Evolutionary conservation across 1,284 basidiomycete genomes (phyloP).

Genomic region (Ustilago sp.): DNA sequence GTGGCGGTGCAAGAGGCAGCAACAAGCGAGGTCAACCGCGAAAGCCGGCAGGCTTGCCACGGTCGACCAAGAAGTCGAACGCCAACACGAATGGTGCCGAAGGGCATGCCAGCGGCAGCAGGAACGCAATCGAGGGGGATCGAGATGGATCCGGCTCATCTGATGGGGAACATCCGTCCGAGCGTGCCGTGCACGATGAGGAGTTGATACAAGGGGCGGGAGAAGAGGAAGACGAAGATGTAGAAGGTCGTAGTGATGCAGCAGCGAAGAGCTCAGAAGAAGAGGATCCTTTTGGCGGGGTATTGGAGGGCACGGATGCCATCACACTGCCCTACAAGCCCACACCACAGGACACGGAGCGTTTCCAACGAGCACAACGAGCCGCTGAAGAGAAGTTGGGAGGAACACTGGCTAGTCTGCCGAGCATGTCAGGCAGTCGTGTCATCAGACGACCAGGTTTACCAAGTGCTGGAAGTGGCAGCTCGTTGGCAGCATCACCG

Average conservation of each 20-base stretch:
- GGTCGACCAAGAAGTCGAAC: conserved; percentile 14
- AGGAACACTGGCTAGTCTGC: conserved; percentile 49
- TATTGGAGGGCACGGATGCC: conserved; percentile 77
- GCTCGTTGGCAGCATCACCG: conserved; percentile 27
- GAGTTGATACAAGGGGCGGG: conserved; percentile 17
- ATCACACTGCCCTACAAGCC: conserved; percentile 79
- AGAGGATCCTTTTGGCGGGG: conserved; percentile 82
- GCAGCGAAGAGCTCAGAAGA: conserved; percentile 37
- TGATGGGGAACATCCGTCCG: conserved; percentile 30
- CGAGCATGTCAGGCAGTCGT: conserved; percentile 34
- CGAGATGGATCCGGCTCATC: conserved; percentile 32
- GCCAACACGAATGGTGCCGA: conserved; percentile 15
- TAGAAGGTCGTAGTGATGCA: conserved; percentile 27
- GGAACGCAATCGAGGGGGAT: conserved; percentile 18
- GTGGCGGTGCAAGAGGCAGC: conserved; percentile 16
- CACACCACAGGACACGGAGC: conserved; percentile 79
- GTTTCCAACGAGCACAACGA: conserved; percentile 80
- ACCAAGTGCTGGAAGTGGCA: not conserved
- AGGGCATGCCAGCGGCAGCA: conserved; percentile 21
- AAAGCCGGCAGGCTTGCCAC: conserved; percentile 21
- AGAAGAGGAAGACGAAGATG: conserved; percentile 38
- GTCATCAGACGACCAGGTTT: conserved; percentile 18
- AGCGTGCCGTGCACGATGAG: conserved; percentile 21
- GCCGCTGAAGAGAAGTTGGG: conserved; percentile 77
- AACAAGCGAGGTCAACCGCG: conserved; percentile 28